phyloP scores from a whole-genome alignment of 2,329 filamentous ascomycete species.

The Trichoderma citrinoviride region DNA sequence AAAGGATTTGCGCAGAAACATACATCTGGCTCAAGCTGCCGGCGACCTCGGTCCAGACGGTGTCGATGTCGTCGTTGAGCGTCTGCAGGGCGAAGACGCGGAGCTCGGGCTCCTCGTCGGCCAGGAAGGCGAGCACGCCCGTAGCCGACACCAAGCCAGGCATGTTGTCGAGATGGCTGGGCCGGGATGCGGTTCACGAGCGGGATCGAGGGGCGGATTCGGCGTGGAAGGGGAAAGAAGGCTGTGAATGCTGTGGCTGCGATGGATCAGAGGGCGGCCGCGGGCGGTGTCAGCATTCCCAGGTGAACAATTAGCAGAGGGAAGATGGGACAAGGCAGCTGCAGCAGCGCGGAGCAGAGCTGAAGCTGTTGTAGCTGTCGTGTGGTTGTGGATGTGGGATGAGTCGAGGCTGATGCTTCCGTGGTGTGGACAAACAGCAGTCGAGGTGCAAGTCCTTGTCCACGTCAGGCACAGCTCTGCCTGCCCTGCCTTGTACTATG shows the following conservation, averaged over 20 bases:
- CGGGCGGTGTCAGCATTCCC: neutral
- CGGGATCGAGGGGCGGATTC: constrained; percentile 11
- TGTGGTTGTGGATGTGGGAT: constrained; percentile 15
- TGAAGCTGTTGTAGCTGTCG: neutral
- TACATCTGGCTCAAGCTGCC: constrained; percentile 92
- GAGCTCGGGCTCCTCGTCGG: constrained; percentile 90
- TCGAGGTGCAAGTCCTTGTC: constrained; percentile 44
- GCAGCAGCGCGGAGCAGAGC: constrained; percentile 9
- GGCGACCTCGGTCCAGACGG: constrained; percentile 96
- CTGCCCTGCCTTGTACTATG: constrained; percentile 39
- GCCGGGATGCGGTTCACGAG: neutral
- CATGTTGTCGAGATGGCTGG: constrained; percentile 54
- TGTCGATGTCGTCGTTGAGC: constrained; percentile 93
- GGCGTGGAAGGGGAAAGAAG: constrained; percentile 15
- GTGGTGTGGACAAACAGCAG: constrained; percentile 26
- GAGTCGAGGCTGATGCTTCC: constrained; percentile 29
- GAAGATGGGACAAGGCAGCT: constrained; percentile 22
- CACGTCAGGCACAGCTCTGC: constrained; percentile 42
- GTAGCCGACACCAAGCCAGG: constrained; percentile 91
- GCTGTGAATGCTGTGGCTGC: neutral
- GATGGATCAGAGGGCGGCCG: neutral
- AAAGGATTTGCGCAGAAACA: constrained; percentile 24
- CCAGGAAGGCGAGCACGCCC: constrained; percentile 90
- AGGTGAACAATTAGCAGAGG: constrained; percentile 10
- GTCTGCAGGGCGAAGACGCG: constrained; percentile 93